Evolutionary conservation across 169 alveolate species (phyloP).

Genomic region (Plasmodium gallinaceum): DNA sequence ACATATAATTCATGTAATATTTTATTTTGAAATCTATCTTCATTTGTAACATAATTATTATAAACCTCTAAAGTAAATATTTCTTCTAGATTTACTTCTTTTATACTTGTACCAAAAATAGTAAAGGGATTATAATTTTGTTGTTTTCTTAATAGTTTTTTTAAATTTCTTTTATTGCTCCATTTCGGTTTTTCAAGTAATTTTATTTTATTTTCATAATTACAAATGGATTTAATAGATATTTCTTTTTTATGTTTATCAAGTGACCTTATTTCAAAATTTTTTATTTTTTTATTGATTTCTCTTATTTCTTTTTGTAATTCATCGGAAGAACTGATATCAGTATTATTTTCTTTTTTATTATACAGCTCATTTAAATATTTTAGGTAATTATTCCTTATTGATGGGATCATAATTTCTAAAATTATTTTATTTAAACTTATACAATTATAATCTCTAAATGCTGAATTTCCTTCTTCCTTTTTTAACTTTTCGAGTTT

Average conservation of each 20-base stretch:
- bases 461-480: not conserved
- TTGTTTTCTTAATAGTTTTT: constrained; percentile 44
- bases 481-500: constrained; percentile 36
- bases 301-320: constrained; percentile 52
- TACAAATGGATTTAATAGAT: not conserved
- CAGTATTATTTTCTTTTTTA: not conserved
- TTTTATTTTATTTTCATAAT: constrained; percentile 73
- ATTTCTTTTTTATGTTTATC: constrained; percentile 13
- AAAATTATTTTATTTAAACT: constrained; percentile 45
- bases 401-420: constrained; percentile 58
- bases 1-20: constrained; percentile 58
- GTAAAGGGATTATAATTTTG: constrained; percentile 71
- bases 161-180: constrained; percentile 39
- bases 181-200: constrained; percentile 51
- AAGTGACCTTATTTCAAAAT: constrained; percentile 21
- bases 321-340: constrained; percentile 32
- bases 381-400: constrained; percentile 53
- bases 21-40: constrained; percentile 53
- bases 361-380: constrained; percentile 29
- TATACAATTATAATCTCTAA: constrained; percentile 4
- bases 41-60: constrained; percentile 65
- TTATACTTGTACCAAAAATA: constrained; percentile 65
- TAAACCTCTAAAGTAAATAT: constrained; percentile 61
- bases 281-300: constrained; percentile 39
- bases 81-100: constrained; percentile 65